These are phyloP conservation scores for Typha latifolia DNA, from an alignment of 176 grass and related monocot species.

Conservation along the genomic window DNA sequence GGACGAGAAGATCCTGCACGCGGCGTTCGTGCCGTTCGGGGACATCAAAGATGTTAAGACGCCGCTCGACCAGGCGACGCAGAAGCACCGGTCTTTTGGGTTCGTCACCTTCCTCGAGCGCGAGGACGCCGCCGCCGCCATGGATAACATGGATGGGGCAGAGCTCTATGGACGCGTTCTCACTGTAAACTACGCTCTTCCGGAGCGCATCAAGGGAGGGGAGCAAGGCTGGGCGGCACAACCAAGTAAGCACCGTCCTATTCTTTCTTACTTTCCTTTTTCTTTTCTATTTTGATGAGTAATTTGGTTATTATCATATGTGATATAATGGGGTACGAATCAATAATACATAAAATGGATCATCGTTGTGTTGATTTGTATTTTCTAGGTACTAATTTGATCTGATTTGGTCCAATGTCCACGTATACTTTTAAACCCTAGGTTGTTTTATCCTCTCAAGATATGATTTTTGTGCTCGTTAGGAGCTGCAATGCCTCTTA, in stretches of 20 bases:
- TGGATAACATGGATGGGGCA: constrained; percentile 98
- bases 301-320: too few species aligned
- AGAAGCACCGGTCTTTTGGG: constrained; percentile 98
- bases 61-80: constrained; percentile 87
- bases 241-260: constrained; percentile 38
- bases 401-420: too few species aligned
- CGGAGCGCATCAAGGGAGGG: constrained; percentile 96
- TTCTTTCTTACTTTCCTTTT: background rate
- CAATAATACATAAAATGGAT: too few species aligned
- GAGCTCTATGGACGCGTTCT: constrained; percentile 93
- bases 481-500: too few species aligned
- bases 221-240: constrained; percentile 98
- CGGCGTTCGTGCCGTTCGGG: constrained; percentile 93
- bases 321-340: too few species aligned
- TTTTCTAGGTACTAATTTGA: background rate
- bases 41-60: constrained; percentile 99
- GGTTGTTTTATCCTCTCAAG: too few species aligned
- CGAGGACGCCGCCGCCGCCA: constrained; percentile 86
- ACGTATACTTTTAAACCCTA: too few species aligned
- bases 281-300: background rate
- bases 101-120: constrained; percentile 97
- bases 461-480: too few species aligned
- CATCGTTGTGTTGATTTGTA: background rate
- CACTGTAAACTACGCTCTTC: constrained; percentile 93
- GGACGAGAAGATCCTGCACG: constrained; percentile 89